phyloP scores from a whole-genome alignment of 345 rosid species.

The Bretschneidera sinensis region DNA sequence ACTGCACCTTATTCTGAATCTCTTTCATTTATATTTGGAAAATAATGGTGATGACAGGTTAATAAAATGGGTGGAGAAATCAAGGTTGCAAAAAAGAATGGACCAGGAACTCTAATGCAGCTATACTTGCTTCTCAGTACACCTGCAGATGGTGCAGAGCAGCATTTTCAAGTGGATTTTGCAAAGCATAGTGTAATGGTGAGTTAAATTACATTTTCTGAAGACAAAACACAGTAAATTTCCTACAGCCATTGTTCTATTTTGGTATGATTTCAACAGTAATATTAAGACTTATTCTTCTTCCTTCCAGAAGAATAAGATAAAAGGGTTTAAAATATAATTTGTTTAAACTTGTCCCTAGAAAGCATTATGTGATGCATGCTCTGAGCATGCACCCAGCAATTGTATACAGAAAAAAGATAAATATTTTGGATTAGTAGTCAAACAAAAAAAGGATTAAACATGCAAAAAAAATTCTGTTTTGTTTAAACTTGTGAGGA shows the following conservation, averaged over 20 bases:
- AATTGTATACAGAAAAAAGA: too few species aligned
- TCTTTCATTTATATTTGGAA: neutral
- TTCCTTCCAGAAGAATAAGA: too few species aligned
- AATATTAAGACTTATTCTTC: neutral
- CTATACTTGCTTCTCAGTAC: conserved; percentile 56
- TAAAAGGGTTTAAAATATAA: too few species aligned
- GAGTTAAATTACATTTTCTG: conserved; percentile 17
- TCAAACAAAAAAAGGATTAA: too few species aligned
- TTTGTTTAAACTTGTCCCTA: too few species aligned
- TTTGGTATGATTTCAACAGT: too few species aligned
- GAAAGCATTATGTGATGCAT: too few species aligned
- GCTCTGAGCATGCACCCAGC: too few species aligned
- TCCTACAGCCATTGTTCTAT: neutral
- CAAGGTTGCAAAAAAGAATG: conserved; percentile 77
- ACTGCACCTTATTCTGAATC: conserved; percentile 2
- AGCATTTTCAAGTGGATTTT: conserved; percentile 45
- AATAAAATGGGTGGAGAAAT: conserved; percentile 98
- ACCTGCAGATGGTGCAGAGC: conserved; percentile 49
- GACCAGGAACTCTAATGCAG: conserved; percentile 79
- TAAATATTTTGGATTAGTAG: too few species aligned
- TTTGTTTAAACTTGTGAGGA: too few species aligned
- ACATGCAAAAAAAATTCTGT: too few species aligned
- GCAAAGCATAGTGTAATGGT: conserved; percentile 53
- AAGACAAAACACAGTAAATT: neutral
- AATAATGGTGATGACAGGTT: conserved; percentile 39